Conservation (phyloP, 73 alveolate genomes). For the Tetrahymena borealis region DNA sequence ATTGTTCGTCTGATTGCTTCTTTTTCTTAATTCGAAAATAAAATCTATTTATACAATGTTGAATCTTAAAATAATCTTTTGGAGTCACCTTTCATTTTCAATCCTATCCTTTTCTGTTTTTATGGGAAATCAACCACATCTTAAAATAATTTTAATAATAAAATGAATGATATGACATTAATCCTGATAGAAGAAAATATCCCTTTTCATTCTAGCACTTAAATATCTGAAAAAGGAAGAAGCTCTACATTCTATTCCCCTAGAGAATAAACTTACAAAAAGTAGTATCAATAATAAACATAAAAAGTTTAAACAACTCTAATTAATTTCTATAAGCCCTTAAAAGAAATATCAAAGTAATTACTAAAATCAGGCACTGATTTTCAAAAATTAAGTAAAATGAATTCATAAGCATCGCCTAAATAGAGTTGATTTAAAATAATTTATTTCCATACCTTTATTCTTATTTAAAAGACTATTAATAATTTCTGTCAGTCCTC, state of each 20-base stretch:
- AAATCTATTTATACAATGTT: neutral
- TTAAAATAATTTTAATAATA: neutral
- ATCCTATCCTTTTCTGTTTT: neutral
- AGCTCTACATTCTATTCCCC: neutral
- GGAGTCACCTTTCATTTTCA: neutral
- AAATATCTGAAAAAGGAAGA: neutral
- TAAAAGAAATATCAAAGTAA: neutral
- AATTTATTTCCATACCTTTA: too few species aligned
- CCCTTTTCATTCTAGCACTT: too few species aligned
- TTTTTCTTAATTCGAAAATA: neutral
- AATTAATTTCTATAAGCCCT: neutral
- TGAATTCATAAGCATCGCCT: neutral
- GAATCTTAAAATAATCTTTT: neutral
- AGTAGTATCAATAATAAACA: neutral
- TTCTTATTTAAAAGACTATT: too few species aligned
- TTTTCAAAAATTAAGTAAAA: neutral
- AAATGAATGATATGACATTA: neutral
- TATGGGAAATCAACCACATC: neutral
- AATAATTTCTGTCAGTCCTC: too few species aligned
- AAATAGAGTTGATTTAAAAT: too few species aligned
- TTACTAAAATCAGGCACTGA: neutral
- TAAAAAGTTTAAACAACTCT: neutral
- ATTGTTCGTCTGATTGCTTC: neutral
- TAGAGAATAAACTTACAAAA: neutral
- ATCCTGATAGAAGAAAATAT: neutral